These are phyloP conservation scores for Insectozyma bohioensis DNA, from an alignment of 1,139 yeast species.

Conservation along the genomic window DNA sequence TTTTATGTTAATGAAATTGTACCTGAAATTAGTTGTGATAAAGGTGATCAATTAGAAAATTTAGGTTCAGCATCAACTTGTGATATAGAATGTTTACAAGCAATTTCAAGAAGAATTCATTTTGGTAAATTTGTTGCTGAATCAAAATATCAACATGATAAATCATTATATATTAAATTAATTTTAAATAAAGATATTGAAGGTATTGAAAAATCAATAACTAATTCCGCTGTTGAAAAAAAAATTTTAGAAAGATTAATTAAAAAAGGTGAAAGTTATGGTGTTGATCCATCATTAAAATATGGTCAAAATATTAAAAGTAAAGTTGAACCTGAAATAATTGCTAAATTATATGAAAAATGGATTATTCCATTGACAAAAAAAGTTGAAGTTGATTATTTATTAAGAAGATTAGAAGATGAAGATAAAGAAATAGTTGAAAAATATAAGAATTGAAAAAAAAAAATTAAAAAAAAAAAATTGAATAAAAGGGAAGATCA, in stretches of 20 bases:
- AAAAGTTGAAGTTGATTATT: conserved; percentile 89
- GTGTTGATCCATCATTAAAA: conserved; percentile 80
- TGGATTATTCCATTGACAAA: conserved; percentile 92
- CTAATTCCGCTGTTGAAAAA: conserved; percentile 83
- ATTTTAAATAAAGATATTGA: conserved; percentile 64
- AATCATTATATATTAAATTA: conserved; percentile 59
- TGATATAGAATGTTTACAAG: conserved; percentile 85
- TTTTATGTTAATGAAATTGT: conserved; percentile 71
- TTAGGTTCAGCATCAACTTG: conserved; percentile 82
- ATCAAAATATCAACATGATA: conserved; percentile 76
- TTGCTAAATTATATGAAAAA: conserved; percentile 81
- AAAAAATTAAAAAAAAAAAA: too few relatives aligned
- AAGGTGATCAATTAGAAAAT: conserved; percentile 82
- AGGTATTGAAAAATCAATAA: conserved; percentile 79
- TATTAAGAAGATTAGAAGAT: conserved; percentile 78
- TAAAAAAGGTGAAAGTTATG: conserved; percentile 81
- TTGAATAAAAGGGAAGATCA: too few relatives aligned
- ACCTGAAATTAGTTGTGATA: conserved; percentile 65
- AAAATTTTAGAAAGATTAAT: conserved; percentile 76
- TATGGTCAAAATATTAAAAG: conserved; percentile 69
- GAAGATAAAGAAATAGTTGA: conserved; percentile 23
- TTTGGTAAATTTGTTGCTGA: conserved; percentile 98
- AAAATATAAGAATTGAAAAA: neutral
- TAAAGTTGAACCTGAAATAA: conserved; percentile 76
- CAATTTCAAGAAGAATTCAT: conserved; percentile 90